These are phyloP conservation scores for Narthecium ossifragum DNA, from an alignment of 106 monocot species.

Conservation along the genomic window DNA sequence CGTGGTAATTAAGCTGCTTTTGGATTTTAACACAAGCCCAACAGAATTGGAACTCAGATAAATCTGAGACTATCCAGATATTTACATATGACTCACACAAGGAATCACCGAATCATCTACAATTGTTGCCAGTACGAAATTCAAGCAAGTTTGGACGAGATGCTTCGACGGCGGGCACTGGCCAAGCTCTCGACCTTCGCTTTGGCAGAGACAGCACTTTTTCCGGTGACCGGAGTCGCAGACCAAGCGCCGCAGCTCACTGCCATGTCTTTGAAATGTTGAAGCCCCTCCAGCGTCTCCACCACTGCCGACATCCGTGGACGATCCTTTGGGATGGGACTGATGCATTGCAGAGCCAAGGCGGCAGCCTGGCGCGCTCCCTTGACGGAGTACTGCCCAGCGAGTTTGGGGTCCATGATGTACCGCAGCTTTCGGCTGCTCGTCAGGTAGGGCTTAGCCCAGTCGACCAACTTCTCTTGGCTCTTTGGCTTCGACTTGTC, in stretches of 20 bases:
- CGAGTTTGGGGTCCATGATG: constrained; percentile 77
- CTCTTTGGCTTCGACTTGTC: constrained; percentile 58
- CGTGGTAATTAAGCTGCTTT: too few relatives aligned
- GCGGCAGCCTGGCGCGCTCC: constrained; percentile 48
- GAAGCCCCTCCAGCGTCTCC: constrained; percentile 39
- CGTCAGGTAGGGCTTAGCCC: constrained; percentile 62
- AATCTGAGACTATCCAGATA: too few relatives aligned
- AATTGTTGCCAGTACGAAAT: too few relatives aligned
- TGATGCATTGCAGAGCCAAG: constrained; percentile 59
- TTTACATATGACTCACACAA: too few relatives aligned
- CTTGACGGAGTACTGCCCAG: constrained; percentile 73
- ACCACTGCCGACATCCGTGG: constrained; percentile 66
- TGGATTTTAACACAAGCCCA: too few relatives aligned
- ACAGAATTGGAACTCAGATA: too few relatives aligned
- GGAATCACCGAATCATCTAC: too few relatives aligned
- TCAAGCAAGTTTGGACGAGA: constrained; percentile 11
- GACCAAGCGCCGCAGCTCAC: constrained; percentile 31
- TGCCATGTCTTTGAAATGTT: constrained; percentile 74
- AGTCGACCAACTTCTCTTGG: constrained; percentile 83
- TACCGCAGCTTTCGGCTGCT: constrained; percentile 51
- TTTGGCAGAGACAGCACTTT: constrained; percentile 37
- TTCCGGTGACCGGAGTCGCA: constrained; percentile 27
- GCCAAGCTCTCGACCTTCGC: constrained; percentile 20
- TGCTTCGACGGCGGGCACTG: constrained; percentile 9
- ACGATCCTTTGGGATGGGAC: constrained; percentile 67